Evolutionary conservation across 768 basidiomycete species (phyloP).

Genomic region (Mycena haematopus): DNA sequence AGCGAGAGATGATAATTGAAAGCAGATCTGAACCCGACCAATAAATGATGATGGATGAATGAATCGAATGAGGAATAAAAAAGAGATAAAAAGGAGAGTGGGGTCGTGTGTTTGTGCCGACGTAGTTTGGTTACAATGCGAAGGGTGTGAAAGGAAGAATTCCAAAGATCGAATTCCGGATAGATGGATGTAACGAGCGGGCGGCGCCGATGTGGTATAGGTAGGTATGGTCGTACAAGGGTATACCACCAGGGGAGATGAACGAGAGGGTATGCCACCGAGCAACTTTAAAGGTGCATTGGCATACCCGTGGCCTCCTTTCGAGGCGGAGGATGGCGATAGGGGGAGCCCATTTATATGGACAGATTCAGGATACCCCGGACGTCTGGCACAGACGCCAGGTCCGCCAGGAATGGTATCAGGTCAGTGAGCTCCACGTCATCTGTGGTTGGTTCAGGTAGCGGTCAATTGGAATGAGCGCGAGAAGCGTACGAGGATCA

Average conservation of each 20-base stretch:
- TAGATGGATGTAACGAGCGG: constrained; percentile 23
- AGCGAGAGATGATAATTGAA: constrained; percentile 27
- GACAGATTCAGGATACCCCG: constrained; percentile 90
- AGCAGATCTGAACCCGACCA: constrained; percentile 21
- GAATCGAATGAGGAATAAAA: constrained; percentile 21
- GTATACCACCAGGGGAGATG: constrained; percentile 29
- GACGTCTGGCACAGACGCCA: constrained; percentile 85
- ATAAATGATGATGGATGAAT: constrained; percentile 17
- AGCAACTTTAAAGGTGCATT: constrained; percentile 14
- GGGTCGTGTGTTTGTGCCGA: constrained; percentile 27
- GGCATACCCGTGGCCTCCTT: constrained; percentile 18
- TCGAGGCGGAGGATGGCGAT: constrained; percentile 11
- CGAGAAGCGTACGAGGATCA: constrained; percentile 63
- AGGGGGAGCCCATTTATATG: constrained; percentile 47
- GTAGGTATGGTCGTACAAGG: constrained; percentile 22
- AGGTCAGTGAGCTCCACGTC: constrained; percentile 97
- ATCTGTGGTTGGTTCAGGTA: constrained; percentile 36
- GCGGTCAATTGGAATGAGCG: no score
- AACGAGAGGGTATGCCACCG: constrained; percentile 15
- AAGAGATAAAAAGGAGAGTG: constrained; percentile 30
- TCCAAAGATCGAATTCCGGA: constrained; percentile 20
- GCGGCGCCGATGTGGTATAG: constrained; percentile 29
- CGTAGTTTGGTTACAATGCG: constrained; percentile 18
- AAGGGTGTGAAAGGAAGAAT: neutral
- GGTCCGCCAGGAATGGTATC: constrained; percentile 91